These are phyloP conservation scores for Pterocarpus santalinus DNA, from an alignment of 306 rosid genomes.

Conservation along the genomic window DNA sequence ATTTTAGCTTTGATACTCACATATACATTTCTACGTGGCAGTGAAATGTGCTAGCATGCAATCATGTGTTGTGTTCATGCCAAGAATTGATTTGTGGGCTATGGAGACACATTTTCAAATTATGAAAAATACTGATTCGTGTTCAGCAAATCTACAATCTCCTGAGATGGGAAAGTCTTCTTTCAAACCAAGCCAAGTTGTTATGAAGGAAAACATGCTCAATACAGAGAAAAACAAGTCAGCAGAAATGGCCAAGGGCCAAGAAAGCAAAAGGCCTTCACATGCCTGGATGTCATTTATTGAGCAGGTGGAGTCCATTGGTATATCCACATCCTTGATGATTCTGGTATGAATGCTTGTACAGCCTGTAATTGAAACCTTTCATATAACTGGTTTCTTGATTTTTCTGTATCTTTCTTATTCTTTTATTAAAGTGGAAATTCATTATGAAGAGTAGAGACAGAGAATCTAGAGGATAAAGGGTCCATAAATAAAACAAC, in stretches of 20 bases:
- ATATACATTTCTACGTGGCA: constrained; percentile 56
- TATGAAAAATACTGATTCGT: constrained; percentile 56
- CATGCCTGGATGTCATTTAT: constrained; percentile 84
- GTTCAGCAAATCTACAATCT: constrained; percentile 48
- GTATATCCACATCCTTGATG: constrained; percentile 76
- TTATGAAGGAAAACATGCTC: constrained; percentile 51
- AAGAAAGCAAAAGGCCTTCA: constrained; percentile 58
- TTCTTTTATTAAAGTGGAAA: too few species aligned
- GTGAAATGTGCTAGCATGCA: constrained; percentile 78
- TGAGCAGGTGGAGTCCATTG: constrained; percentile 83
- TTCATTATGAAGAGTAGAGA: too few species aligned
- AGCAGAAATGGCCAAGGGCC: constrained; percentile 47
- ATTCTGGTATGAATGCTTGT: constrained; percentile 69
- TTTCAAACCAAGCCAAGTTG: constrained; percentile 42
- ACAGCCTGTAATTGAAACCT: constrained; percentile 24
- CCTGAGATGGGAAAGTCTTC: constrained; percentile 46
- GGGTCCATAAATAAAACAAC: too few species aligned
- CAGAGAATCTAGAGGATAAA: too few species aligned
- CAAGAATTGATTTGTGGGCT: constrained; percentile 95
- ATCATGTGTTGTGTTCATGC: constrained; percentile 81
- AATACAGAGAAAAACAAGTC: constrained; percentile 49
- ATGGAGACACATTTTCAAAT: constrained; percentile 59
- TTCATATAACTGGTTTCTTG: neutral
- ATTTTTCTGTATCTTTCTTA: neutral
- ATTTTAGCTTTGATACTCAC: constrained; percentile 33